Evolutionary conservation across 2,329 filamentous ascomycete genomes (phyloP), one percentile per base, ranked within the genome.

Genomic region (Pseudogymnoascus sp.): DNA sequence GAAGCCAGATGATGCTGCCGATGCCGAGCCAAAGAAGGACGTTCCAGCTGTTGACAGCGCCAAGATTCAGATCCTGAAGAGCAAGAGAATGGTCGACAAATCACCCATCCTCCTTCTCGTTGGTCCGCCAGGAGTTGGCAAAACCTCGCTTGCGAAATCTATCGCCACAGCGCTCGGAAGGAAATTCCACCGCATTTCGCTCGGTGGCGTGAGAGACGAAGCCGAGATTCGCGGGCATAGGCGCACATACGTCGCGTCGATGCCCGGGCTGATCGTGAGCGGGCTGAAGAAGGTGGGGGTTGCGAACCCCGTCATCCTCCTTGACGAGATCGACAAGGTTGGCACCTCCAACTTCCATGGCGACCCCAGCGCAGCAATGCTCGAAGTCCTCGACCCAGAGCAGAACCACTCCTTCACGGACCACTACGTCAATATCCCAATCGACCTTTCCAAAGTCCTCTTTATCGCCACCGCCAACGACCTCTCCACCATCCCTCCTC

Each of bases 261-360:
- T 99, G 93, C 95, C 95, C 8, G 95, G 95, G 62, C 81, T 98
- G 62, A 89, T 99, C 64, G 93, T 98, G 31, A 93, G 92, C 73
- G 95, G 93, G 0, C 75, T 99, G 62, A 93, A 95, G 78, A 99
- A 98, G 78, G 93, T 96, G 33, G 93, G 93, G 56, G 93, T 98
- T 19, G 86, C 91, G 2, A 99, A 99, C 72, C 95, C 95, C 0
- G 93, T 99, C 63, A 90, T 99, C 77, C 78, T 99, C 53, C 86
- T 99, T 11, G 95, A 99, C 72, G 95, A 99, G 78, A 97, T 99
- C 69, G 95, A 99, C 81, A 99, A 99, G 81, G 84, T 99, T 66
- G 92, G 93, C 66, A 87, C 88, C 64, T 87, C 91, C 37, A 98
- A 93, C 74, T 89, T 95, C 75, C 93, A 99, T 69, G 95, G 95